These are phyloP conservation scores for Gymnopilus junonius DNA, from an alignment of 768 basidiomycete genomes.

Conservation along the genomic window DNA sequence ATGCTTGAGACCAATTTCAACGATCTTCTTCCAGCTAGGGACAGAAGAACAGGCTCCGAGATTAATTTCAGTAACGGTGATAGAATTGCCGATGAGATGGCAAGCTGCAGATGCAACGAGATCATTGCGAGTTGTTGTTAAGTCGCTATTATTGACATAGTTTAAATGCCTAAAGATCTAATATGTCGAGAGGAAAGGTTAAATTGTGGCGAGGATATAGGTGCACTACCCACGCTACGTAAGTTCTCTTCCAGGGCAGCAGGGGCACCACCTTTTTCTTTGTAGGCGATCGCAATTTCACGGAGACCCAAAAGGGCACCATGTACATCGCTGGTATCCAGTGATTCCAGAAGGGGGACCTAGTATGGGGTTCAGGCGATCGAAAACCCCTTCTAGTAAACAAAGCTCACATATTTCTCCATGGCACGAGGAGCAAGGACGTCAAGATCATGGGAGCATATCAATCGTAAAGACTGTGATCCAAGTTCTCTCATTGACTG, in stretches of 20 bases:
- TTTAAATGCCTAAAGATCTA: constrained; percentile 72
- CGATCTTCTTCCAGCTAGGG: constrained; percentile 67
- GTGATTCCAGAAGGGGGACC: constrained; percentile 60
- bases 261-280: constrained; percentile 31
- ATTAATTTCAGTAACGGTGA: constrained; percentile 62
- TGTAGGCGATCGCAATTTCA: constrained; percentile 71
- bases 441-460: constrained; percentile 66
- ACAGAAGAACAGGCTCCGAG: constrained; percentile 43
- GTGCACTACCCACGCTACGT: constrained; percentile 47
- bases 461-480: constrained; percentile 70
- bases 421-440: constrained; percentile 54
- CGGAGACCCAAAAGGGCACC: constrained; percentile 78
- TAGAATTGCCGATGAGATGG: constrained; percentile 63
- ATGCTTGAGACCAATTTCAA: constrained; percentile 77
- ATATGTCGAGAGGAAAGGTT: not conserved
- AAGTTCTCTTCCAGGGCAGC: constrained; percentile 39
- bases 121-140: constrained; percentile 72
- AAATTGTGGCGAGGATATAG: not conserved
- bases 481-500: constrained; percentile 75
- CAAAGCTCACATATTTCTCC: constrained; percentile 53
- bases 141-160: constrained; percentile 56
- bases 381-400: constrained; percentile 1
- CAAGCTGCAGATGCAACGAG: constrained; percentile 76
- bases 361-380: constrained; percentile 30
- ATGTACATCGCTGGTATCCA: constrained; percentile 76